phyloP scores from a whole-genome alignment of 1,284 basidiomycete genomes.

The Vanrija humicola region DNA sequence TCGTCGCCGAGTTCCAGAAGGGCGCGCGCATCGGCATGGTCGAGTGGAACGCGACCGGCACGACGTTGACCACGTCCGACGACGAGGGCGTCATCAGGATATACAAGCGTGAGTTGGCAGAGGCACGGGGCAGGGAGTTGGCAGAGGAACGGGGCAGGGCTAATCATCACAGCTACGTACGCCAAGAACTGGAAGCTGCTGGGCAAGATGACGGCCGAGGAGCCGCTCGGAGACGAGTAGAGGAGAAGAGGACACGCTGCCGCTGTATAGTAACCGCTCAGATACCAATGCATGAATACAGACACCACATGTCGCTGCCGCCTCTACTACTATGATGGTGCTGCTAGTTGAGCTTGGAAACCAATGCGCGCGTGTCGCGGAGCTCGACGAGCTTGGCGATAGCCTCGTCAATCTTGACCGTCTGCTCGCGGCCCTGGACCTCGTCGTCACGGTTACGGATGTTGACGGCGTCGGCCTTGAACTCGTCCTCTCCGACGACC shows the following conservation, averaged over 20 bases:
- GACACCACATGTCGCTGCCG: too few species aligned
- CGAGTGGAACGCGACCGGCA: slow-evolving; percentile 59
- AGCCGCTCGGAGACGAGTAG: slow-evolving; percentile 34
- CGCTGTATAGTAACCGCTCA: too few species aligned
- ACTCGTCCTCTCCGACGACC: slow-evolving; percentile 95
- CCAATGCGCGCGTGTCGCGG: slow-evolving; percentile 30
- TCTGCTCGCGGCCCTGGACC: slow-evolving; percentile 46
- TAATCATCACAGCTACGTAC: slow-evolving; percentile 42
- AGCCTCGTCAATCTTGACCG: slow-evolving; percentile 40
- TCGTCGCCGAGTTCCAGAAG: slow-evolving; percentile 79
- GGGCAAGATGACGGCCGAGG: slow-evolving; percentile 48
- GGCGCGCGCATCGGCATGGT: slow-evolving; percentile 82
- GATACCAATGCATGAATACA: too few species aligned
- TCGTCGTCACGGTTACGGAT: slow-evolving; percentile 88
- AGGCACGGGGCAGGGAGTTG: slow-evolving; percentile 9
- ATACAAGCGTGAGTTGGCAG: slow-evolving; percentile 64
- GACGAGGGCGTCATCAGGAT: slow-evolving; percentile 83
- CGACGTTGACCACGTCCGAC: slow-evolving; percentile 78
- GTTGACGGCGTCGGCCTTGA: slow-evolving; percentile 81
- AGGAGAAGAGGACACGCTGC: too few species aligned
- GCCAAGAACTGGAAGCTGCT: slow-evolving; percentile 47
- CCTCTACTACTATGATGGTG: background rate
- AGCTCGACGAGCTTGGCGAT: slow-evolving; percentile 37
- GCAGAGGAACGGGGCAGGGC: background rate
- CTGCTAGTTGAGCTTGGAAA: slow-evolving; percentile 23